phyloP scores from a whole-genome alignment of 495 filamentous ascomycete genomes.

The Talaromyces adpressus region DNA sequence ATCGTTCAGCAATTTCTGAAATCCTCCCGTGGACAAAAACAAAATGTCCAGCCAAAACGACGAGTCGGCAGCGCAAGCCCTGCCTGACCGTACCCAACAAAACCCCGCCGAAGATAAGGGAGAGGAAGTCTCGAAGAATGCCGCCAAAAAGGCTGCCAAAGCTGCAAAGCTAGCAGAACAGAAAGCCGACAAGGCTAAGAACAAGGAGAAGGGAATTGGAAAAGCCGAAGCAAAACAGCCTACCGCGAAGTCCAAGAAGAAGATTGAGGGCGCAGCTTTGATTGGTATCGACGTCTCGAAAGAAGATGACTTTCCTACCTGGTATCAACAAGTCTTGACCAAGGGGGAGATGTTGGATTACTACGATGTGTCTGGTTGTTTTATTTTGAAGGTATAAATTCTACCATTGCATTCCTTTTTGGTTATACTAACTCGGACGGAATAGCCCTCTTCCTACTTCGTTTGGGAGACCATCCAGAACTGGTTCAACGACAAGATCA shows the following conservation, averaged over 20 bases:
- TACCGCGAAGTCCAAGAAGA: slow-evolving; percentile 38
- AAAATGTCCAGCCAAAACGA: slow-evolving; percentile 32
- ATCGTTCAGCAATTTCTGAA: not conserved
- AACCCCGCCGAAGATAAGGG: slow-evolving; percentile 36
- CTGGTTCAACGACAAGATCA: slow-evolving; percentile 84
- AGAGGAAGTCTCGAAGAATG: slow-evolving; percentile 61
- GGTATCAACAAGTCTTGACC: slow-evolving; percentile 93
- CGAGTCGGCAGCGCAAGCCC: slow-evolving; percentile 18
- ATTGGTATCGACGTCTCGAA: slow-evolving; percentile 85
- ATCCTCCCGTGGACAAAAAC: not conserved
- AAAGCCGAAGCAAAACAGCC: slow-evolving; percentile 40
- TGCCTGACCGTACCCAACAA: slow-evolving; percentile 34
- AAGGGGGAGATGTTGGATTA: slow-evolving; percentile 95
- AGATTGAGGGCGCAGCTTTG: slow-evolving; percentile 54
- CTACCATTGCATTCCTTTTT: slow-evolving; percentile 7
- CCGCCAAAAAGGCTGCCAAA: slow-evolving; percentile 65
- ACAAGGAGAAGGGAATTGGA: slow-evolving; percentile 48
- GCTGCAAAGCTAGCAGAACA: slow-evolving; percentile 56
- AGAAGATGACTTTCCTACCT: slow-evolving; percentile 78
- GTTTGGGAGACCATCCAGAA: slow-evolving; percentile 90
- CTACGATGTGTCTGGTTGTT: slow-evolving; percentile 91
- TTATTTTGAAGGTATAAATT: slow-evolving; percentile 69
- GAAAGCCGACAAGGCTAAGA: slow-evolving; percentile 59
- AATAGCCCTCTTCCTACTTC: slow-evolving; percentile 63
- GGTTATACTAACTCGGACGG: not conserved